These are phyloP conservation scores for Polychaeton citri DNA, from an alignment of 2,329 filamentous ascomycete genomes.

Conservation along the genomic window DNA sequence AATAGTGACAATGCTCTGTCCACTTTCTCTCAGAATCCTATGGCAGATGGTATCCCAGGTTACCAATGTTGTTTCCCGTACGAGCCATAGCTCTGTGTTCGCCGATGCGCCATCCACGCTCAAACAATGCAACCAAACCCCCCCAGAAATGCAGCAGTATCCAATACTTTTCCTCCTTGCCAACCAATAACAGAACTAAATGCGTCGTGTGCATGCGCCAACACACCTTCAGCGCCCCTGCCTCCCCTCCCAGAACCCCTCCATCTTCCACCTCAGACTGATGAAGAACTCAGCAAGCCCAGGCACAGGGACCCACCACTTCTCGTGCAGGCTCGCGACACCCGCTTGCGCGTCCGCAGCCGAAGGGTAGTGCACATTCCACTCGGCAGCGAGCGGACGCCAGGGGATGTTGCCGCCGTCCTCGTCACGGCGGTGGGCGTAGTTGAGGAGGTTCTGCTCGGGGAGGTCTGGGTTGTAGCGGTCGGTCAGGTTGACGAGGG, in stretches of 20 bases:
- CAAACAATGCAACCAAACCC: no score
- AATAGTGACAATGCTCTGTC: no score
- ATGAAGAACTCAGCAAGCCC: slow-evolving; percentile 20
- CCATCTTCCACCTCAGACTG: slow-evolving; percentile 22
- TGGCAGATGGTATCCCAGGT: no score
- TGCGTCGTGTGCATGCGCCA: no score
- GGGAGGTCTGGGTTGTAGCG: slow-evolving; percentile 21
- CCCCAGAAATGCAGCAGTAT: no score
- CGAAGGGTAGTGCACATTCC: slow-evolving; percentile 26
- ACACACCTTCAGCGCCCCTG: slow-evolving; percentile 9
- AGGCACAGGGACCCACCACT: slow-evolving; percentile 24
- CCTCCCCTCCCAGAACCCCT: slow-evolving; percentile 23
- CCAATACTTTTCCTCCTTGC: no score
- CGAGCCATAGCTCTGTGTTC: no score
- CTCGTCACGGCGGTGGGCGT: slow-evolving; percentile 16
- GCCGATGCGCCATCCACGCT: no score
- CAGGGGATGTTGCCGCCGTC: slow-evolving; percentile 27
- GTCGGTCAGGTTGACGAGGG: slow-evolving; percentile 15
- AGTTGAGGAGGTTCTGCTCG: slow-evolving; percentile 25
- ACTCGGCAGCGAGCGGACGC: slow-evolving; percentile 22
- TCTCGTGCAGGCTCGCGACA: slow-evolving; percentile 25
- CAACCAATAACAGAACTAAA: no score
- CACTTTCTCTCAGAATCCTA: no score
- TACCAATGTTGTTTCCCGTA: no score
- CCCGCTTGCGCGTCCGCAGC: slow-evolving; percentile 24